Evolutionary conservation across 345 rosid genomes (phyloP).

Genomic region (Melastoma malabathricum): DNA sequence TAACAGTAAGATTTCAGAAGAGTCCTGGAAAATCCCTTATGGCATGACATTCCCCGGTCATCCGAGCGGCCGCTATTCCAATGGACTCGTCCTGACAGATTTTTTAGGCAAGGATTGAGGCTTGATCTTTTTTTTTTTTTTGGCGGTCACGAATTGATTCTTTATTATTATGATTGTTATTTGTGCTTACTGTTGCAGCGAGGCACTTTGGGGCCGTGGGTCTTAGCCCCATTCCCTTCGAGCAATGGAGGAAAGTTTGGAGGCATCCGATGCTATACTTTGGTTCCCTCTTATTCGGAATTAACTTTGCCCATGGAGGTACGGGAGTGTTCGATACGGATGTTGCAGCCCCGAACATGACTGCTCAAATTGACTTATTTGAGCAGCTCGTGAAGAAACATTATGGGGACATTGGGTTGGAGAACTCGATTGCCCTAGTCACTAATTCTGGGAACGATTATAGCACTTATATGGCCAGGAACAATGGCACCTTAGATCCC

Average conservation of each 20-base stretch:
- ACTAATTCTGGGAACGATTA: slow-evolving; percentile 26
- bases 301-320: slow-evolving; percentile 29
- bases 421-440: slow-evolving; percentile 15
- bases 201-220: too few relatives aligned
- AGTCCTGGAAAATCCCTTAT: slow-evolving; percentile 45
- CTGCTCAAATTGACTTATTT: slow-evolving; percentile 15
- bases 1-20: slow-evolving; percentile 18
- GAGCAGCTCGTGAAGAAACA: neutral
- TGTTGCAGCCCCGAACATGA: slow-evolving; percentile 15
- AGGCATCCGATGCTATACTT: too few relatives aligned
- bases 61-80: slow-evolving; percentile 57
- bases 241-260: neutral
- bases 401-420: neutral
- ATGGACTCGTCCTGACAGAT: slow-evolving; percentile 48
- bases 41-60: slow-evolving; percentile 39
- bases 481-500: neutral
- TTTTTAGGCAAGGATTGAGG: slow-evolving; percentile 35
- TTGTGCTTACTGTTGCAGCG: too few relatives aligned
- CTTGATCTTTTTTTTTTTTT: too few relatives aligned
- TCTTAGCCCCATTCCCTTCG: too few relatives aligned
- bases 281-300: slow-evolving; percentile 4
- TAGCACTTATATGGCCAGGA: neutral
- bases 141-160: too few relatives aligned
- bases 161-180: too few relatives aligned
- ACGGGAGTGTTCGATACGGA: slow-evolving; percentile 21